Percentiles rank a stretch among this genome's conserved stretches.
phyloP scores from a whole-genome alignment of 345 rosid species.

The Turritis glabra region DNA sequence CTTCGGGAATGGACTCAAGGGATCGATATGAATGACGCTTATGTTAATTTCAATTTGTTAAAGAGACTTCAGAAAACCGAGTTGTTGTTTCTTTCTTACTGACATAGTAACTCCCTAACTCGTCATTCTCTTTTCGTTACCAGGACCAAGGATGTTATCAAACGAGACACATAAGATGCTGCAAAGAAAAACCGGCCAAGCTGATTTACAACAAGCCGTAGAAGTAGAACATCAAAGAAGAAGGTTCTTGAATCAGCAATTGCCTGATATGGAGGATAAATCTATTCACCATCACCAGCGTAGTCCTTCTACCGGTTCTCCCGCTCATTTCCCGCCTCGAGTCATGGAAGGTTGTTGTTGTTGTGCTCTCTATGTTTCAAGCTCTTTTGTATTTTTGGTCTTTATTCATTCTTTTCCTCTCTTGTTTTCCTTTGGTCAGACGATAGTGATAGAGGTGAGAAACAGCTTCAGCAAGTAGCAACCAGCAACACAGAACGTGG shows the following conservation, averaged over 20 bases:
- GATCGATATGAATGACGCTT: conserved; percentile 55
- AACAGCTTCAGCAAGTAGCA: conserved; percentile 5
- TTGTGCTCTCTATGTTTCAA: neutral
- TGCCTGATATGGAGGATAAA: conserved; percentile 61
- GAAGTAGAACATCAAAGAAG: conserved; percentile 80
- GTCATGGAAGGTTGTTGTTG: conserved; percentile 24
- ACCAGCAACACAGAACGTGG: conserved; percentile 8
- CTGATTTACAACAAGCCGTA: conserved; percentile 72
- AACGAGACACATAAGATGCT: conserved; percentile 52
- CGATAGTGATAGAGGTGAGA: neutral
- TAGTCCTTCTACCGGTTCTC: conserved; percentile 58
- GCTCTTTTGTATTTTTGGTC: neutral
- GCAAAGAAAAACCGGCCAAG: conserved; percentile 74
- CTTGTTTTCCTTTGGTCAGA: conserved; percentile 7
- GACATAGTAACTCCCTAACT: neutral
- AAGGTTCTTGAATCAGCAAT: conserved; percentile 68
- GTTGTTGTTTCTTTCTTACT: conserved; percentile 10
- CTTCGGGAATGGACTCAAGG: conserved; percentile 55
- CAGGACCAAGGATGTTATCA: conserved; percentile 60
- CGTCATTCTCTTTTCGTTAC: neutral
- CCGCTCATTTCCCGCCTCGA: conserved; percentile 37
- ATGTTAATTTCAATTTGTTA: conserved; percentile 48
- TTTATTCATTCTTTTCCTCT: neutral
- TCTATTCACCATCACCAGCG: conserved; percentile 50
- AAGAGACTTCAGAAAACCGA: neutral